These are phyloP conservation scores for Ettlia oleoabundans DNA, from an alignment of 139 green algal species.

Conservation along the genomic window DNA sequence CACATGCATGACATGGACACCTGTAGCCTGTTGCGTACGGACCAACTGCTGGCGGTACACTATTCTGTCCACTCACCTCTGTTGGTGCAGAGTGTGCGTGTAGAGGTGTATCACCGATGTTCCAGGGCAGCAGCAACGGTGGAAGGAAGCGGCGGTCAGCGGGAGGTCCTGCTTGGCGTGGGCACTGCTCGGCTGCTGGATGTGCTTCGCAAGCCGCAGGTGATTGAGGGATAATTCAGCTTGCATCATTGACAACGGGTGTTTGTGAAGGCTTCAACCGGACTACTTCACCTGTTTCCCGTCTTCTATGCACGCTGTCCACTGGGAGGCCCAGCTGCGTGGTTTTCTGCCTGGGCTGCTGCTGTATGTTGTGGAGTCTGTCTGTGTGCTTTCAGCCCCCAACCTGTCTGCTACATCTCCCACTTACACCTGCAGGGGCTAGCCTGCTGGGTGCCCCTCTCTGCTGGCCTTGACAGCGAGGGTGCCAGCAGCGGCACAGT, in stretches of 20 bases:
- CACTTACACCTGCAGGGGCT: slow-evolving; percentile 15
- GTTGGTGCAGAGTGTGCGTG: slow-evolving; percentile 4
- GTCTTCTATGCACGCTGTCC: too few species aligned
- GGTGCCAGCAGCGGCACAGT: not conserved
- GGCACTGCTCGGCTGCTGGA: slow-evolving; percentile 2
- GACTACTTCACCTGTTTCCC: too few species aligned
- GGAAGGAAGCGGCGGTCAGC: not conserved
- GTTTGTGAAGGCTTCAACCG: too few species aligned
- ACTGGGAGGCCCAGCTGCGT: too few species aligned
- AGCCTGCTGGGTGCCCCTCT: not conserved
- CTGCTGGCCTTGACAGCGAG: not conserved
- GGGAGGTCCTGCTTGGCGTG: slow-evolving; percentile 15
- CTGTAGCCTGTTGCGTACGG: too few species aligned
- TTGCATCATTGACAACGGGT: too few species aligned
- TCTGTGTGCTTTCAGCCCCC: not conserved
- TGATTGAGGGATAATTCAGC: too few species aligned
- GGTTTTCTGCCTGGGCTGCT: too few species aligned
- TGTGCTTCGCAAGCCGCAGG: slow-evolving; percentile 28
- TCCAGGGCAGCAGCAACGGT: not conserved
- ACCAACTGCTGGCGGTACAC: too few species aligned
- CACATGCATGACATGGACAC: too few species aligned
- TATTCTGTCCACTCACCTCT: too few species aligned
- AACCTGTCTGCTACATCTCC: not conserved
- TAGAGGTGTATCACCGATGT: slow-evolving; percentile 31
- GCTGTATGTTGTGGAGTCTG: too few species aligned